Base-by-base conservation (phyloP, 2,329 filamentous ascomycete species). In the Periconia digitata region DNA sequence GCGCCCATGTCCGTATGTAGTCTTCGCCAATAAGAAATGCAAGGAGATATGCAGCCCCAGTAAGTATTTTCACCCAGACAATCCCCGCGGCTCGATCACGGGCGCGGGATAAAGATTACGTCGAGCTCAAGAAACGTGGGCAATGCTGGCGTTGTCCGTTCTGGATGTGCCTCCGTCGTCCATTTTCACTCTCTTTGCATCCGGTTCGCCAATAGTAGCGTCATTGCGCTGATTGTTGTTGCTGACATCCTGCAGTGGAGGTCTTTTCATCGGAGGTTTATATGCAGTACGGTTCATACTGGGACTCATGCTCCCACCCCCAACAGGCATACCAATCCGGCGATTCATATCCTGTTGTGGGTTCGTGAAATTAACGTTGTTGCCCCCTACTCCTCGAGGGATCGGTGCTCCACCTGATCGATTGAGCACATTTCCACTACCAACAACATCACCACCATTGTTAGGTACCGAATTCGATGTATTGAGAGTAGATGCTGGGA, bases 301-400 rank as follows among this genome's bases (percentile, higher is more conserved):
- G 8, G 74, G 75, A 61, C 74, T 76, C 53, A 70, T 70, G 24
- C 69, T 21, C 17, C 58, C 51, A 15, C 55, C 49, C 13, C 60
- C 68, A n/a, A 62, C 62, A 7, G 78, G 78, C 74, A 79, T 77
- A 15, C 78, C 78, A 16, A 81, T 75, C 22, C 74, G 62, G 16
- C 79, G 65, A 49, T 70, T 72, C 43, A 67, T 55, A 51, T 80
- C 78, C 34, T 72, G 66, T 8, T 77, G 70, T 8, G 77, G 76
- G 46, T 80, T 79, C 37, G 76, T 67, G 35, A 78, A 76, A 49
- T 77, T 79, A 1, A 72, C 56, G 15, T 64, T 40, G 1, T 38
- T 35, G 12, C 29, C 23, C 8, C 27, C 47, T 15, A 10, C 27
- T 32, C 27, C 27, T 32, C 27, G 27, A 29, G 39, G 13, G 22